phyloP scores from a whole-genome alignment of 805 yeast genomes.

The Yarrowia keelungensis region DNA sequence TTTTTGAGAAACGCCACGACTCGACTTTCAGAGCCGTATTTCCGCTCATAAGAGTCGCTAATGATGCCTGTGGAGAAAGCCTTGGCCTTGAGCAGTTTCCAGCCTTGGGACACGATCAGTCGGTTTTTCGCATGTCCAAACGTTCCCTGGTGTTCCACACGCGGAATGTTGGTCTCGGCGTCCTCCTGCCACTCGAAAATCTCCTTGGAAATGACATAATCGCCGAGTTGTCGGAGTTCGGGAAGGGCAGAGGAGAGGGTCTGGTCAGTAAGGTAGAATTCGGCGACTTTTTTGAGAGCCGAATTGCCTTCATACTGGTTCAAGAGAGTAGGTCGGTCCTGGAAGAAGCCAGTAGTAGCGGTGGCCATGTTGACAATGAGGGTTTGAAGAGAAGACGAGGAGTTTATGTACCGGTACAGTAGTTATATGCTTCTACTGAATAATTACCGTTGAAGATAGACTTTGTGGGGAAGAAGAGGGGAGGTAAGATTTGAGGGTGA shows the following conservation, averaged over 20 bases:
- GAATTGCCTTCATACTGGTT: constrained; percentile 45
- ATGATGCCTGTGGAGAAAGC: constrained; percentile 44
- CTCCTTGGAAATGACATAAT: constrained; percentile 43
- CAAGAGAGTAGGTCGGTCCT: constrained; percentile 43
- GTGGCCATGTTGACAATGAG: constrained; percentile 44
- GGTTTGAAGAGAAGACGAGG: background rate
- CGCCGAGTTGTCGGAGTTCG: constrained; percentile 45
- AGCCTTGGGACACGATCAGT: constrained; percentile 48
- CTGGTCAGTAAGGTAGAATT: constrained; percentile 40
- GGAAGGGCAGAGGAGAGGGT: constrained; percentile 33
- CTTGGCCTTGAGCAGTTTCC: constrained; percentile 46
- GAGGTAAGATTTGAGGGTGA: background rate
- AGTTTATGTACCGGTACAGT: too few relatives aligned
- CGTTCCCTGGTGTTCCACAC: constrained; percentile 47
- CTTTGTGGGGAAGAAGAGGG: constrained; percentile 10
- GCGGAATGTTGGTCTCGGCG: constrained; percentile 47
- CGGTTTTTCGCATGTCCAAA: constrained; percentile 46
- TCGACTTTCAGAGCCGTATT: constrained; percentile 44
- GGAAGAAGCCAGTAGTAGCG: constrained; percentile 46
- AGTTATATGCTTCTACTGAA: too few relatives aligned
- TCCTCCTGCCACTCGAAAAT: constrained; percentile 46
- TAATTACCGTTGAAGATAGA: background rate
- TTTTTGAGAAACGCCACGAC: constrained; percentile 45
- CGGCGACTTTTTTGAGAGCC: constrained; percentile 44
- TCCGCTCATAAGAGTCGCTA: constrained; percentile 47